Conservation (phyloP, 73 alveolate genomes). For the Uronychia setigera region DNA sequence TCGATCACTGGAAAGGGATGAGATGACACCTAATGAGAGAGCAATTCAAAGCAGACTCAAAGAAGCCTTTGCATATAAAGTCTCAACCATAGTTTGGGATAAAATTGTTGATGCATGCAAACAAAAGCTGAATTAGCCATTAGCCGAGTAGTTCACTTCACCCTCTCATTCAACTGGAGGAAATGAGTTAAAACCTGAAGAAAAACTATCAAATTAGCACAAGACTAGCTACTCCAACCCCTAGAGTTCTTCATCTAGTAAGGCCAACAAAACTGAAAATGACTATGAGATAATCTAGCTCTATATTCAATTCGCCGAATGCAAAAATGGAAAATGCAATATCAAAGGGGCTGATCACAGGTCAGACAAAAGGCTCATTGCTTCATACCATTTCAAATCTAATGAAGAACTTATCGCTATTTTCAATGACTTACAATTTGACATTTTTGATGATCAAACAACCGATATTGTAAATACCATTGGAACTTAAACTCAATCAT, state of each 20-base stretch:
- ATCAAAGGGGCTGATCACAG: not conserved
- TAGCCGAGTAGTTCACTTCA: not conserved
- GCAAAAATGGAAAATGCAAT: not conserved
- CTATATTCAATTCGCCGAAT: not conserved
- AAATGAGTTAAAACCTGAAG: not conserved
- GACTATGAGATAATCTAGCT: not conserved
- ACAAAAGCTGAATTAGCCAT: conserved; percentile 27
- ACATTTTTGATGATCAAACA: not conserved
- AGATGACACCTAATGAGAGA: conserved; percentile 80
- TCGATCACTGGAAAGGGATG: conserved; percentile 60
- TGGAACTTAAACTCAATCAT: conserved; percentile 7
- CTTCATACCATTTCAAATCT: not conserved
- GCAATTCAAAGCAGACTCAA: conserved; percentile 74
- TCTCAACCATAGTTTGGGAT: conserved; percentile 76
- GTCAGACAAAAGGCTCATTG: not conserved
- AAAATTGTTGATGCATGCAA: conserved; percentile 40
- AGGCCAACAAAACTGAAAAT: not conserved
- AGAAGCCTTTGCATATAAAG: conserved; percentile 78
- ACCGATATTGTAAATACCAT: conserved; percentile 17
- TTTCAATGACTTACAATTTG: not conserved
- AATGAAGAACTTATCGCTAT: not conserved
- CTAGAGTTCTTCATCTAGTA: conserved; percentile 5
- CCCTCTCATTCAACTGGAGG: not conserved
- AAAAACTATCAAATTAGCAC: not conserved
- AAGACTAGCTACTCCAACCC: not conserved